These are phyloP conservation scores for Apiospora saccharicola DNA, from an alignment of 2,329 filamentous ascomycete genomes.

Conservation along the genomic window DNA sequence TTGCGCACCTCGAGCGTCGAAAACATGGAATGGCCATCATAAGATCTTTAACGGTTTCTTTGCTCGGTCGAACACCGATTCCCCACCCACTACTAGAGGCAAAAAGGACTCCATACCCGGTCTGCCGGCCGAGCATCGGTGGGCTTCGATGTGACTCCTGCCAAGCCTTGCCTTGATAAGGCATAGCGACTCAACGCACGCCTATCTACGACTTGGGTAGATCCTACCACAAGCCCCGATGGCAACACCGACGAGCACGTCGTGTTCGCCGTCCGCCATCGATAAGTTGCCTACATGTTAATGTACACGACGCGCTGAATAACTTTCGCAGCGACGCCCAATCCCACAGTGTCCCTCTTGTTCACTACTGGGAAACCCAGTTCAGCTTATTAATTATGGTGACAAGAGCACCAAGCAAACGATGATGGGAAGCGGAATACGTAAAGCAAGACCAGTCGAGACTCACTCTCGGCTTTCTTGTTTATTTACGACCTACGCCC, in stretches of 20 bases:
- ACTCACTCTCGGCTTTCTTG: neutral
- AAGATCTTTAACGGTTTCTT: neutral
- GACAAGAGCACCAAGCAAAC: neutral
- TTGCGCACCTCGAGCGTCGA: neutral
- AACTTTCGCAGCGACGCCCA: neutral
- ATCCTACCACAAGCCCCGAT: neutral
- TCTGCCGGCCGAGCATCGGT: slow-evolving; percentile 20
- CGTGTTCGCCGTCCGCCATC: neutral
- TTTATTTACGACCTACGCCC: neutral
- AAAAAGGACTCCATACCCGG: slow-evolving; percentile 10
- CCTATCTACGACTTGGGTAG: neutral
- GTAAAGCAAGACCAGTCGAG: neutral
- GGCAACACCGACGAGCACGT: neutral
- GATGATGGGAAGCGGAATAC: neutral
- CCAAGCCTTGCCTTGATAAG: slow-evolving; percentile 17
- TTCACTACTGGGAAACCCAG: neutral
- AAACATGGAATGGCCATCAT: slow-evolving; percentile 12
- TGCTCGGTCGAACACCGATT: slow-evolving; percentile 17
- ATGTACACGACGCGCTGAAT: neutral
- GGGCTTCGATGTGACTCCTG: slow-evolving; percentile 17
- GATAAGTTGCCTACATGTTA: neutral
- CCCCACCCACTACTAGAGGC: slow-evolving; percentile 13
- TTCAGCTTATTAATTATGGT: neutral
- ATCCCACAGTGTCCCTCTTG: neutral
- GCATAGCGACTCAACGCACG: slow-evolving; percentile 14